Base-by-base conservation (phyloP, 2,329 filamentous ascomycete species). In the Stachybotrys chartarum region DNA sequence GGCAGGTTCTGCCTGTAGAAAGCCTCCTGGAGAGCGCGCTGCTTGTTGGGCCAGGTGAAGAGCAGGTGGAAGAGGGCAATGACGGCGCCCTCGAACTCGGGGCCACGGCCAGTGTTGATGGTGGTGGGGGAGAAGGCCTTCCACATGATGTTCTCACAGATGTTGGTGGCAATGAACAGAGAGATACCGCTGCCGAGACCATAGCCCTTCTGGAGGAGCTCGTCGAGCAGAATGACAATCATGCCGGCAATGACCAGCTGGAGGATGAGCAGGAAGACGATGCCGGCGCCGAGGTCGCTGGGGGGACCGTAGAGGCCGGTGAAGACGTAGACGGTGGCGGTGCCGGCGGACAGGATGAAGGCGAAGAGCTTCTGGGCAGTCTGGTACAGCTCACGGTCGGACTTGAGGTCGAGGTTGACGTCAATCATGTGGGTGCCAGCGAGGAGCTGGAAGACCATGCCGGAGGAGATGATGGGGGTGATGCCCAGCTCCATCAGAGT, bases 101-200 rank as follows among this genome's bases (percentile, higher is more conserved):
- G 95, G 58, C 94, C 94, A 83, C 94, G 91, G 65, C 94, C 94
- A 63, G 95, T 99, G 84, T 99, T 99, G 80, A 97, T 95, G 71
- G 94, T 97, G 58, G 92, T 97, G 56, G 95, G 95, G 54, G 93
- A 97, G 83, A 99, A 97, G 53, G 95, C 94, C 84, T 97, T 97
- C 94, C 94, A 99, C 79, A 99, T 89, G 75, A 99, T 99, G 56
- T 93, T 97, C 82, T 99, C 94, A 90, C 94, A 99, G 70, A 99
- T 97, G 84, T 97, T 97, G 80, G 94, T 99, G 64, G 94, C 94
- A 72, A 99, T 99, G 84, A 99, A 99, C 61, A 99, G 89, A 51
- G 93, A 97, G 74, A 99, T 99, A 78, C 94, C 94, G 71, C 90
- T 96, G 76, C 94, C 94, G 62, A 99, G 88, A 76, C 94, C 94